Base-by-base conservation (phyloP, 2,329 filamentous ascomycete genomes). In the Boeremia lycopersici region DNA sequence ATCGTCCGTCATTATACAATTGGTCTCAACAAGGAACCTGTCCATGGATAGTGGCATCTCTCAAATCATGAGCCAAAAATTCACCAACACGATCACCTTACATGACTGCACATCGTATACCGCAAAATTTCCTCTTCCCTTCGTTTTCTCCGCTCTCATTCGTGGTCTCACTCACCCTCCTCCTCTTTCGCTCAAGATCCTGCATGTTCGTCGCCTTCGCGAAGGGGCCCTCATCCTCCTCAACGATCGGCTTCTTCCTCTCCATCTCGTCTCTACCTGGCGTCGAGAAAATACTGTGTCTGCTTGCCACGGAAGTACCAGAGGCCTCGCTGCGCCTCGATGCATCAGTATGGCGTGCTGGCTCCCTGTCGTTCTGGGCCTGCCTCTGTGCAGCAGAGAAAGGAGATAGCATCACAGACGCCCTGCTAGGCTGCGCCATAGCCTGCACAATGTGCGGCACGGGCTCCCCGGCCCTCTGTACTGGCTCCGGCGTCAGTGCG, bases 221-320 rank as follows among this genome's bases (percentile, higher is more conserved):
- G 53, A 70, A 69, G 12, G 65, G 65, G 0, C 67, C 66, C 8
- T 69, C 61, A n/a, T 68, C 65, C 10, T 29, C 44, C 28, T 62
- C 63, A 3, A 70, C 51, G 11, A 65, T 25, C 15, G 56, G 50
- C 36, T 64, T 68, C 45, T 70, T 70, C n/a, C 69, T 51, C 50
- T 71, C 69, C 35, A 70, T 33, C 45, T 71, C 69, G n/a, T 71
- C 69, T n/a, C 69, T 44, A 2, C 69, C 69, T 0, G 64, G 67
- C n/a, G 66, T 71, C 3, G 57, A 59, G 48, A 71, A 70, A 12
- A 68, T 53, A 10, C 48, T 57, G 19, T 51, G 53, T 12, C 51
- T 54, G 11, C 41, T 46, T 6, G 47, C 41, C 26, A 55, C 52
- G 4, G 48, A 42, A 11, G 44, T 38, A 9, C 53, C 44, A 11